These are phyloP conservation scores for Galerina marginata DNA, from an alignment of 768 basidiomycete genomes.

Conservation along the genomic window DNA sequence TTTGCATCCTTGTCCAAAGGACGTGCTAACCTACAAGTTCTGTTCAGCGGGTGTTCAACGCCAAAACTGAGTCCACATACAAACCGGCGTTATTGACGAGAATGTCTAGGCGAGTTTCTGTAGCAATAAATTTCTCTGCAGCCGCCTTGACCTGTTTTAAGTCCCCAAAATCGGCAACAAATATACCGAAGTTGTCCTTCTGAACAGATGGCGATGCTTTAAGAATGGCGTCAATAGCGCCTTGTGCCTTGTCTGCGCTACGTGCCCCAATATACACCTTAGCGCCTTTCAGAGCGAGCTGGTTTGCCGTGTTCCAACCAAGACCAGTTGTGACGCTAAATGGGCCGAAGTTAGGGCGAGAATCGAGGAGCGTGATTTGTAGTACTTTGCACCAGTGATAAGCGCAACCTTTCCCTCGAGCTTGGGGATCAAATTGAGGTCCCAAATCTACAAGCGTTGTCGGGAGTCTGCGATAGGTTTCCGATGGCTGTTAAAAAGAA, in stretches of 20 bases:
- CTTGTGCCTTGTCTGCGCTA: not conserved
- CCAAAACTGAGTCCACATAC: no score
- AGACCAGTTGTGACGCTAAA: not conserved
- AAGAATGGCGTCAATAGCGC: not conserved
- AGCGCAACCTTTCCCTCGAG: not conserved
- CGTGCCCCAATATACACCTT: slow-evolving; percentile 3
- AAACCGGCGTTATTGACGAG: not conserved
- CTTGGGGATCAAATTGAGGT: not conserved
- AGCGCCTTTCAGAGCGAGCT: not conserved
- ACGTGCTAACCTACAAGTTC: no score
- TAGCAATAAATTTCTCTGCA: not conserved
- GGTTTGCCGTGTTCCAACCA: not conserved
- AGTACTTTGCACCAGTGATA: not conserved
- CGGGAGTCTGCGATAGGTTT: no score
- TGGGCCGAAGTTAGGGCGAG: not conserved
- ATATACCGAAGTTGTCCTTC: not conserved
- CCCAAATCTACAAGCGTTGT: no score
- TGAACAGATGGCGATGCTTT: not conserved
- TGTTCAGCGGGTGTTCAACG: no score
- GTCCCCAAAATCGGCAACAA: not conserved
- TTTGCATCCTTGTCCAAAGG: no score
- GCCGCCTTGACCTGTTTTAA: not conserved
- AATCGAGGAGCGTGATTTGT: not conserved
- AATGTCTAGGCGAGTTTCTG: not conserved
- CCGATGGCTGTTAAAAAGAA: no score